A percentile compares a stretch with the other conserved stretches of the same genome.
Evolutionary conservation across 176 grass and related monocot species (phyloP).

Genomic region (Puya raimondii): DNA sequence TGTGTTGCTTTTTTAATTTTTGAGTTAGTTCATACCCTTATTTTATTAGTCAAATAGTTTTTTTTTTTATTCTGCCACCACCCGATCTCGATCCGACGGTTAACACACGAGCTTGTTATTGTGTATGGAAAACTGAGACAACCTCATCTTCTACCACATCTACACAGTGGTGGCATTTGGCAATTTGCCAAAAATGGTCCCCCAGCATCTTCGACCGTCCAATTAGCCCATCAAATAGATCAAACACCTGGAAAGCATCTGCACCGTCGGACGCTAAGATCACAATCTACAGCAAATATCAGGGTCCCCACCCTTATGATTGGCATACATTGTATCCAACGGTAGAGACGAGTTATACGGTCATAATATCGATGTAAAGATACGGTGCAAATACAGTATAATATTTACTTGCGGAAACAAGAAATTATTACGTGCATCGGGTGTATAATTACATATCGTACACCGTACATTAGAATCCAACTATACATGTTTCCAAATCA

Average conservation of each 20-base stretch:
- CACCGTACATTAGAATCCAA: not conserved
- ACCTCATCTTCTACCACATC: conserved; percentile 14
- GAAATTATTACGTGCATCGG: not conserved
- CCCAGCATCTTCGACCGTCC: not conserved
- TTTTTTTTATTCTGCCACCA: not conserved
- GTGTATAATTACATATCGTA: not conserved
- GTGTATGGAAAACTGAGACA: conserved; percentile 8
- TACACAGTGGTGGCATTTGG: conserved; percentile 8
- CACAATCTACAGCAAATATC: conserved; percentile 15
- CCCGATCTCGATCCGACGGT: conserved; percentile 17
- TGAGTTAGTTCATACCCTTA: no score
- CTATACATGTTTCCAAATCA: no score
- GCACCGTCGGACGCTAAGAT: conserved; percentile 8
- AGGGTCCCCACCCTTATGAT: conserved; percentile 17
- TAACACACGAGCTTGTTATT: not conserved
- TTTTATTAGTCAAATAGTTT: no score
- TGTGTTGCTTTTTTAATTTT: no score
- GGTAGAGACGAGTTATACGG: conserved; percentile 7
- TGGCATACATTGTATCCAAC: conserved; percentile 4
- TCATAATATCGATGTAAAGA: conserved; percentile 9
- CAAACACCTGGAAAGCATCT: not conserved
- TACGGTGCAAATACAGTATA: conserved; percentile 11
- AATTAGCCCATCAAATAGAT: conserved; percentile 3
- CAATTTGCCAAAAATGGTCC: conserved; percentile 16
- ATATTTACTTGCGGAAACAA: conserved; percentile 1